Conservation (phyloP, 2,329 filamentous ascomycete species). For the Conoideocrella luteorostrata region DNA sequence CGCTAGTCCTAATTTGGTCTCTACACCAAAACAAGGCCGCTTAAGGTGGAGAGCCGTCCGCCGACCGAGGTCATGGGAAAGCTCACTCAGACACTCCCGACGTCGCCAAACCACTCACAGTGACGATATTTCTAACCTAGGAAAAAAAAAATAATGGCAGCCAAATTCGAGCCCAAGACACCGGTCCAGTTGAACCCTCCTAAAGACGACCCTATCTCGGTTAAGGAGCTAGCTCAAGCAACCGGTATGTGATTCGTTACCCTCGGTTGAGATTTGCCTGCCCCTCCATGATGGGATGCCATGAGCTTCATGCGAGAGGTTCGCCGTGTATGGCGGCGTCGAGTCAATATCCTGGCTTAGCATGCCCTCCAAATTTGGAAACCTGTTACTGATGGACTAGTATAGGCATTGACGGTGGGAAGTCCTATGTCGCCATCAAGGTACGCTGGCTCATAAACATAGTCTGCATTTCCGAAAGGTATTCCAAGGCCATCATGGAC, state of each 20-base stretch:
- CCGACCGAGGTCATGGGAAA: background rate
- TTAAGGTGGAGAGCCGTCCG: slow-evolving; percentile 8
- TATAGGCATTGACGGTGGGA: slow-evolving; percentile 57
- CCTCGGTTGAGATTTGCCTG: background rate
- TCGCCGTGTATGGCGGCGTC: too few species aligned
- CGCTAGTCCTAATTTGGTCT: slow-evolving; percentile 12
- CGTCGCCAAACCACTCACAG: background rate
- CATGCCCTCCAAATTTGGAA: too few species aligned
- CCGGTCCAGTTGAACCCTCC: slow-evolving; percentile 73
- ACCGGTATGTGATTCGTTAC: slow-evolving; percentile 57
- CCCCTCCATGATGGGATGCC: background rate
- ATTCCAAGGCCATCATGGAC: background rate
- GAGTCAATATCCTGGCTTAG: too few species aligned
- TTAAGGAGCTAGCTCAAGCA: slow-evolving; percentile 71
- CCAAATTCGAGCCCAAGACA: slow-evolving; percentile 71
- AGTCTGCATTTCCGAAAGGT: background rate
- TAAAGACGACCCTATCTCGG: slow-evolving; percentile 80
- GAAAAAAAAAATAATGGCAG: slow-evolving; percentile 37
- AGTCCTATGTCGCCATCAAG: slow-evolving; percentile 66
- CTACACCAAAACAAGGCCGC: slow-evolving; percentile 9
- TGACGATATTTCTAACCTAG: background rate
- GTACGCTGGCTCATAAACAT: slow-evolving; percentile 28
- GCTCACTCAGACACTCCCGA: background rate
- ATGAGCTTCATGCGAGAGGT: background rate
- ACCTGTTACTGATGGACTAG: background rate